A percentile compares a stretch with the other conserved stretches of the same genome.
Conservation (phyloP, 2,329 filamentous ascomycete species). For the Aaosphaeria arxii region DNA sequence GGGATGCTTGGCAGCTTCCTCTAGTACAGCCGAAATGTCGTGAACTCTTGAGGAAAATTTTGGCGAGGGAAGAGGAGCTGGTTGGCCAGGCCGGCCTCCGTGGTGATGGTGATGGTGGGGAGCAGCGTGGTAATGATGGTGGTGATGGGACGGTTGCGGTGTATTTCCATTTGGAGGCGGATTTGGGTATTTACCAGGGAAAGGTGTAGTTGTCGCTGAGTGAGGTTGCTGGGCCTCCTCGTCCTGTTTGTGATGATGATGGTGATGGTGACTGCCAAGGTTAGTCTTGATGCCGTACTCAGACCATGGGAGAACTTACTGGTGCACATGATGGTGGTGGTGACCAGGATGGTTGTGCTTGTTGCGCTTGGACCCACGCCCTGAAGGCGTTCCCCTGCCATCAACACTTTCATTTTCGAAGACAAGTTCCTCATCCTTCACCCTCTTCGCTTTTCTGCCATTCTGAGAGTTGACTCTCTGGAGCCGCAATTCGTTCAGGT, state of each 20-base stretch:
- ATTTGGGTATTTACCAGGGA: slow-evolving; percentile 24
- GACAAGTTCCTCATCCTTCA: slow-evolving; percentile 71
- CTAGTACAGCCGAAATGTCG: slow-evolving; percentile 56
- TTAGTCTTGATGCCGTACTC: slow-evolving; percentile 5
- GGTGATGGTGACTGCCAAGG: slow-evolving; percentile 47
- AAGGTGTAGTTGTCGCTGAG: slow-evolving; percentile 12
- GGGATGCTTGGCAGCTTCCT: slow-evolving; percentile 67
- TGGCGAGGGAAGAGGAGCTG: slow-evolving; percentile 34
- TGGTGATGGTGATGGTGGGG: slow-evolving; percentile 36
- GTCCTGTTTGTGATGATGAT: slow-evolving; percentile 54
- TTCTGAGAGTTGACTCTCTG: slow-evolving; percentile 37
- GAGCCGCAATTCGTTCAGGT: slow-evolving; percentile 26
- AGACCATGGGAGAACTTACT: slow-evolving; percentile 40
- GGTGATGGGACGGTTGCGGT: slow-evolving; percentile 29
- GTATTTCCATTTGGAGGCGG: slow-evolving; percentile 27
- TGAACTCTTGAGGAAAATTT: slow-evolving; percentile 66
- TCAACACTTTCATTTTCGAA: slow-evolving; percentile 64
- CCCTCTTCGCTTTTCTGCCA: slow-evolving; percentile 52
- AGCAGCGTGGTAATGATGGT: slow-evolving; percentile 38
- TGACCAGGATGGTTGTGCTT: slow-evolving; percentile 49
- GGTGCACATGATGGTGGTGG: slow-evolving; percentile 60
- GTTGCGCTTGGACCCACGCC: slow-evolving; percentile 65
- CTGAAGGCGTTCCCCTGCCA: slow-evolving; percentile 59
- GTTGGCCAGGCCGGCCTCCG: slow-evolving; percentile 21
- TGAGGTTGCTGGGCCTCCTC: slow-evolving; percentile 42